phyloP scores from a whole-genome alignment of 2,329 filamentous ascomycete species.

The Dactylellina parvicollis region DNA sequence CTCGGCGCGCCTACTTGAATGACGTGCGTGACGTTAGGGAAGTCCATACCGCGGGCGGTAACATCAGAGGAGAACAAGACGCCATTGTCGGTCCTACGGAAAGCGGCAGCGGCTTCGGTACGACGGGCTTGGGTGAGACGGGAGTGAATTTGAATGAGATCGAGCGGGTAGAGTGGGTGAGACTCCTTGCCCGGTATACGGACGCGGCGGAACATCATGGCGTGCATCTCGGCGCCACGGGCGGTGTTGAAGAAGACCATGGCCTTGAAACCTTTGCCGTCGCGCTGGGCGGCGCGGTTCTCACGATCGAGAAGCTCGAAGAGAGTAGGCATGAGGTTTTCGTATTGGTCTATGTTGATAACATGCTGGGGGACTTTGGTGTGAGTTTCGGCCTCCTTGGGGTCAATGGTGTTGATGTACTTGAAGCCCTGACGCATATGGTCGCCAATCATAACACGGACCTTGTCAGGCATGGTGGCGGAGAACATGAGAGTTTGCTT shows the following conservation, averaged over 20 bases:
- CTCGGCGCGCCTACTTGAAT: constrained; percentile 75
- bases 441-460: constrained; percentile 78
- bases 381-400: constrained; percentile 86
- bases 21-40: constrained; percentile 81
- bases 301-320: constrained; percentile 78
- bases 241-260: constrained; percentile 85
- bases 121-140: constrained; percentile 76
- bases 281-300: constrained; percentile 63
- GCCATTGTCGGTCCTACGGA: constrained; percentile 69
- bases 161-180: constrained; percentile 59
- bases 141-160: constrained; percentile 76
- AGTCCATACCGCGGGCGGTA: constrained; percentile 83
- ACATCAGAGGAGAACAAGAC: constrained; percentile 82
- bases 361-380: constrained; percentile 82
- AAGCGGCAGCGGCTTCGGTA: constrained; percentile 75
- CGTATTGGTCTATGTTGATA: constrained; percentile 73
- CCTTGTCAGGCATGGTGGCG: constrained; percentile 85
- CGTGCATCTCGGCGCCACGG: constrained; percentile 66
- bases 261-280: constrained; percentile 81
- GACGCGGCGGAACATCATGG: constrained; percentile 57
- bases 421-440: constrained; percentile 86
- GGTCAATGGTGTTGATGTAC: constrained; percentile 86
- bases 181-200: constrained; percentile 14
- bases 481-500: constrained; percentile 96
- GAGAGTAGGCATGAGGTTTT: constrained; percentile 79